Conservation (phyloP, 495 filamentous ascomycete species). For the Penicillium malachiteum region DNA sequence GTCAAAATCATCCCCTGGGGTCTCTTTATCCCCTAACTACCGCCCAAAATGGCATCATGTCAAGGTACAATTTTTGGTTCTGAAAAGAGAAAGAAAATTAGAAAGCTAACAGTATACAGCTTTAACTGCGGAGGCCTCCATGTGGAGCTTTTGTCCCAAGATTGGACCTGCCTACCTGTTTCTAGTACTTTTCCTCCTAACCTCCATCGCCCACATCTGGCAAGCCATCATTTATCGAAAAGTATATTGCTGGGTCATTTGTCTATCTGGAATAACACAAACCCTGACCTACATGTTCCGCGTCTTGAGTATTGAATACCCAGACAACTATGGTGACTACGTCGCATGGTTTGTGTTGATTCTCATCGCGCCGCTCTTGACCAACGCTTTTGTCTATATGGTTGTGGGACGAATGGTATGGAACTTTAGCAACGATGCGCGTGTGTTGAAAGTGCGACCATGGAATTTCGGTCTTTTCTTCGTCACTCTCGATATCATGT, state of each 20-base stretch:
- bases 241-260: conserved; percentile 54
- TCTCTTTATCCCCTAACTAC: background rate
- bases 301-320: conserved; percentile 23
- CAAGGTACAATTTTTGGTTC: background rate
- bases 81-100: background rate
- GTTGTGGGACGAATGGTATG: conserved; percentile 21
- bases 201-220: conserved; percentile 35
- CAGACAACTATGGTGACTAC: conserved; percentile 16
- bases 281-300: conserved; percentile 38
- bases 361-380: conserved; percentile 20
- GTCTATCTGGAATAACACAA: conserved; percentile 42
- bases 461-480: conserved; percentile 16
- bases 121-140: background rate
- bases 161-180: conserved; percentile 27
- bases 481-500: conserved; percentile 18
- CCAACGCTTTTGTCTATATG: conserved; percentile 25
- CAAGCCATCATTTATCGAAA: conserved; percentile 40
- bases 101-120: conserved; percentile 2
- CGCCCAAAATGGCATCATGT: conserved; percentile 2
- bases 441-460: conserved; percentile 6
- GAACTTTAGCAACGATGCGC: conserved; percentile 14
- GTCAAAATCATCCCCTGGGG: background rate
- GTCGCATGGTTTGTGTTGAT: conserved; percentile 33
- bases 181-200: conserved; percentile 38
- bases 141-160: conserved; percentile 11